Percentiles rank a stretch among this genome's conserved stretches.
Evolutionary conservation across 2,329 filamentous ascomycete species (phyloP).

Genomic region (Aspergillus brunneoviolaceus): DNA sequence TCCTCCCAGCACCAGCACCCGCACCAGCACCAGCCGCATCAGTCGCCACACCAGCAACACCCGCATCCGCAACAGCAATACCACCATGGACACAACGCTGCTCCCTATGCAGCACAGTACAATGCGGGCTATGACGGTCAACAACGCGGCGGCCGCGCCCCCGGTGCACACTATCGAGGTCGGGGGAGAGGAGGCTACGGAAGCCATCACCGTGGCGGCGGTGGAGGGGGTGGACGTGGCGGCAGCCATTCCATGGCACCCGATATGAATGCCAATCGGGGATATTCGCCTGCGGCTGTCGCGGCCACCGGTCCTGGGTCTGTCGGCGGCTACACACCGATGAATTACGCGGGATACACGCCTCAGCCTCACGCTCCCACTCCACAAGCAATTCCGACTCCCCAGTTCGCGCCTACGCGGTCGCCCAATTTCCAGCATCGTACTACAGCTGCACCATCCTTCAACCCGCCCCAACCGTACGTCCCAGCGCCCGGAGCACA

Average conservation of each 20-base stretch:
- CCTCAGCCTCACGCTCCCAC: slow-evolving; percentile 26
- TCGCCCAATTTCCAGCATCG: slow-evolving; percentile 24
- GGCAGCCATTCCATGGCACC: slow-evolving; percentile 20
- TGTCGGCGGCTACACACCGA: slow-evolving; percentile 29
- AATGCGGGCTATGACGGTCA: slow-evolving; percentile 27
- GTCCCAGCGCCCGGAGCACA: slow-evolving; percentile 23
- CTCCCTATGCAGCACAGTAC: slow-evolving; percentile 27
- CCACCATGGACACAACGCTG: slow-evolving; percentile 15
- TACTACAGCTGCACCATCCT: slow-evolving; percentile 21
- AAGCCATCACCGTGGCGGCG: slow-evolving; percentile 33
- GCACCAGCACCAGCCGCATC: slow-evolving; percentile 21
- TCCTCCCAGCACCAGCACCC: slow-evolving; percentile 21
- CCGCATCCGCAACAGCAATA: slow-evolving; percentile 22
- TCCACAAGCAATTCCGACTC: slow-evolving; percentile 23
- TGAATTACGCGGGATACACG: slow-evolving; percentile 32
- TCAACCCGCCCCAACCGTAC: slow-evolving; percentile 26
- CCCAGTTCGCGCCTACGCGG: slow-evolving; percentile 28
- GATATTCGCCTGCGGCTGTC: slow-evolving; percentile 23
- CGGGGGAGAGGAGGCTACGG: slow-evolving; percentile 36
- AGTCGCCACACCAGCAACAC: slow-evolving; percentile 19
- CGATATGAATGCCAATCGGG: slow-evolving; percentile 22
- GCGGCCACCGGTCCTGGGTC: slow-evolving; percentile 2
- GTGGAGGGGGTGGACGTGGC: slow-evolving; percentile 23
- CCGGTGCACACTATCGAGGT: slow-evolving; percentile 30
- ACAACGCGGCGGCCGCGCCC: slow-evolving; percentile 29